These are phyloP conservation scores for Narthecium ossifragum DNA, from an alignment of 106 monocot species.

Conservation along the genomic window DNA sequence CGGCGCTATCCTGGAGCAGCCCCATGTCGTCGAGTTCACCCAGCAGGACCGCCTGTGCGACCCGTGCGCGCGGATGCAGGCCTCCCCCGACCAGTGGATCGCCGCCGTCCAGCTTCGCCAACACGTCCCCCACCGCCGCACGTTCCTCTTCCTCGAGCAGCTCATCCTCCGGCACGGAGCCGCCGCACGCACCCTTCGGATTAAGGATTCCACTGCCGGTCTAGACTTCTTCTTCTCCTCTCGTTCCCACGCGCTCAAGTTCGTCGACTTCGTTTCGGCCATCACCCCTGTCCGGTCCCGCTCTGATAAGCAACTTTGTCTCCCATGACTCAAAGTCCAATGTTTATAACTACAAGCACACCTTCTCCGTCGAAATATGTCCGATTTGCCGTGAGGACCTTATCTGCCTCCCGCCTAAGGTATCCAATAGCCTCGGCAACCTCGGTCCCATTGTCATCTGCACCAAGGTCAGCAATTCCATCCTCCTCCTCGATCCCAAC, in stretches of 20 bases:
- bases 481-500: conserved; percentile 35
- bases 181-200: conserved; percentile 59
- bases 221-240: conserved; percentile 78
- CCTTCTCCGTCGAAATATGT: conserved; percentile 42
- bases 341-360: conserved; percentile 56
- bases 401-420: conserved; percentile 32
- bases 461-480: conserved; percentile 32
- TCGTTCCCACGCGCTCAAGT: conserved; percentile 49
- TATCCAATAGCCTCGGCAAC: conserved; percentile 23
- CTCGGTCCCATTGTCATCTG: conserved; percentile 37
- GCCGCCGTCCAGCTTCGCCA: conserved; percentile 91
- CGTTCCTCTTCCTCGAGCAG: conserved; percentile 88
- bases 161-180: conserved; percentile 75
- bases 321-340: conserved; percentile 30
- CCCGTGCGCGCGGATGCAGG: conserved; percentile 52
- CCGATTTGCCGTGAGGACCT: conserved; percentile 39
- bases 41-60: conserved; percentile 78
- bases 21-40: conserved; percentile 66
- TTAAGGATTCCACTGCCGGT: conserved; percentile 55
- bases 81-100: conserved; percentile 90
- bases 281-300: conserved; percentile 21
- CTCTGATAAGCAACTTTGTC: conserved; percentile 35
- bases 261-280: conserved; percentile 32
- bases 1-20: conserved; percentile 68
- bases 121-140: conserved; percentile 79